Evolutionary conservation across 2,329 filamentous ascomycete species (phyloP).

Genomic region (Fusarium nelsonii): DNA sequence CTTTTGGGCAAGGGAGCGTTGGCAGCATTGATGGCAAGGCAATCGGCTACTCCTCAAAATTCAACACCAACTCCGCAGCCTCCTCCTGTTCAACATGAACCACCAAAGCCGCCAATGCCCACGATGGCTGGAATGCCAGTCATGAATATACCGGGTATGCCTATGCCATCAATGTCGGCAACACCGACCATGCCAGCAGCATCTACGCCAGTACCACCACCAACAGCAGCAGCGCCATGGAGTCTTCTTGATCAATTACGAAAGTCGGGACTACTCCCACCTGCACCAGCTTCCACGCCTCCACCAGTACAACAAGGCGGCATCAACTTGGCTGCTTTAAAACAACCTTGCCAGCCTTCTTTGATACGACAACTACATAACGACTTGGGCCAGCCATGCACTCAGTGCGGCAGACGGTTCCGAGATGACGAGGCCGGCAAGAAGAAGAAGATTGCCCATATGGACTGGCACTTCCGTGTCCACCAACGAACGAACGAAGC

Average conservation of each 20-base stretch:
- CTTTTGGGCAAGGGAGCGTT: conserved; percentile 71
- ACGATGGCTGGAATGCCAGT: conserved; percentile 34
- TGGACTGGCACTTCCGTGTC: conserved; percentile 98
- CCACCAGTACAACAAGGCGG: conserved; percentile 63
- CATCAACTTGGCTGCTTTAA: conserved; percentile 76
- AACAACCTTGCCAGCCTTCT: conserved; percentile 79
- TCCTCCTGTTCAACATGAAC: conserved; percentile 25
- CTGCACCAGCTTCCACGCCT: conserved; percentile 56
- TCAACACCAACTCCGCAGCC: conserved; percentile 59
- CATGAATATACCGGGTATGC: conserved; percentile 55
- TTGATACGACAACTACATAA: conserved; percentile 83
- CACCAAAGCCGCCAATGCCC: conserved; percentile 19
- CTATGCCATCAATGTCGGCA: conserved; percentile 56
- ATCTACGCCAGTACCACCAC: conserved; percentile 46
- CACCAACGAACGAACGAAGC: conserved; percentile 90
- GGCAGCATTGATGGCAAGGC: conserved; percentile 68
- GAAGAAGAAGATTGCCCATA: conserved; percentile 87
- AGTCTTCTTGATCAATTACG: conserved; percentile 76
- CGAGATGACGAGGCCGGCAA: conserved; percentile 80
- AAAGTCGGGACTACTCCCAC: conserved; percentile 73
- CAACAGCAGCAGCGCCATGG: conserved; percentile 62
- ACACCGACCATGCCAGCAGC: conserved; percentile 11
- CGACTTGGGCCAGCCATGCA: conserved; percentile 85
- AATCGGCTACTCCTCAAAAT: conserved; percentile 63
- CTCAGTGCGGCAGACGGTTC: conserved; percentile 92